A percentile compares a stretch with the other conserved stretches of the same genome.
These are phyloP conservation scores for Ajuga reptans DNA, from an alignment of 305 asterid genomes.

Conservation along the genomic window DNA sequence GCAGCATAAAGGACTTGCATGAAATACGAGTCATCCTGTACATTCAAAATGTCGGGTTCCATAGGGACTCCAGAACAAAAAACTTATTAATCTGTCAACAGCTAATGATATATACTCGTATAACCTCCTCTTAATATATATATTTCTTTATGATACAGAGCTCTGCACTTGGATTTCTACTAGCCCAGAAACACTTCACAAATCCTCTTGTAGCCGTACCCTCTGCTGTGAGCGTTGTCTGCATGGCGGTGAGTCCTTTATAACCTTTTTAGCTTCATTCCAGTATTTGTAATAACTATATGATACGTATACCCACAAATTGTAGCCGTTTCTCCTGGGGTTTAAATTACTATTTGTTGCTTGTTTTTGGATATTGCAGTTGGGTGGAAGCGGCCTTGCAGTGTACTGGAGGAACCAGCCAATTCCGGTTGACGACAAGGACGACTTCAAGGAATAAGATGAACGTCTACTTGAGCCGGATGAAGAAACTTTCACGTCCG, in stretches of 20 bases:
- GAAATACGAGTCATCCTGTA: background rate
- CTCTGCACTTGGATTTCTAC: slow-evolving; percentile 90
- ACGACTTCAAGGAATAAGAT: slow-evolving; percentile 83
- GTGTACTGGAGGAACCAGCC: slow-evolving; percentile 93
- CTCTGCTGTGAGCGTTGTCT: slow-evolving; percentile 95
- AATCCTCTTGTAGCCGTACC: slow-evolving; percentile 97
- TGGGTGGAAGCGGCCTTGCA: slow-evolving; percentile 94
- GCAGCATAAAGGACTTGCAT: background rate
- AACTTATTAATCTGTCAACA: background rate
- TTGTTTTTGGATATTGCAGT: slow-evolving; percentile 35
- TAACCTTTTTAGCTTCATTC: background rate
- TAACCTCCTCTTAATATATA: background rate
- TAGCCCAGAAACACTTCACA: slow-evolving; percentile 91
- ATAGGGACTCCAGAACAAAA: background rate
- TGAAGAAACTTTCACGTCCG: too few relatives aligned
- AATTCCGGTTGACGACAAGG: slow-evolving; percentile 77
- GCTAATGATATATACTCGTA: background rate
- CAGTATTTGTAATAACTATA: background rate
- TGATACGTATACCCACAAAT: background rate
- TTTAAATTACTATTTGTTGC: background rate
- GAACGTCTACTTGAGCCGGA: background rate
- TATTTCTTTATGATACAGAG: slow-evolving; percentile 39
- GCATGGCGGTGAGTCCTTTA: slow-evolving; percentile 80
- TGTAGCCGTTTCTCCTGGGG: background rate
- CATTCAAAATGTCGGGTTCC: background rate